Percentiles rank a stretch among this genome's conserved stretches.
These are phyloP conservation scores for Hydrangea macrophylla DNA, from an alignment of 148 eudicot genomes.

Conservation along the genomic window DNA sequence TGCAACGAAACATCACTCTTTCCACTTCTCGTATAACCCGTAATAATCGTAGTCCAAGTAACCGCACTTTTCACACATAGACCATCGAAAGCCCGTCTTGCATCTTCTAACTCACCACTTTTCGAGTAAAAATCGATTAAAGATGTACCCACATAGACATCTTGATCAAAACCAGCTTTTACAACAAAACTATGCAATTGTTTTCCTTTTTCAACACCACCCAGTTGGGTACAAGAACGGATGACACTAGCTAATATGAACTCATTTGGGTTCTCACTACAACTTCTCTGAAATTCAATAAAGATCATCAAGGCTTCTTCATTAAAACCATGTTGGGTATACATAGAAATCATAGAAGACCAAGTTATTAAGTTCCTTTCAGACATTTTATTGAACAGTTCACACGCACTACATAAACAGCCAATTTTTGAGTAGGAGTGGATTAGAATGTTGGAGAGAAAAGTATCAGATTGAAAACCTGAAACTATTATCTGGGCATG, in stretches of 20 bases:
- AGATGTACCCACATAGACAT: slow-evolving; percentile 61
- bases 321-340: slow-evolving; percentile 30
- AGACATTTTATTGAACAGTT: slow-evolving; percentile 60
- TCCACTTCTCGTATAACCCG: slow-evolving; percentile 49
- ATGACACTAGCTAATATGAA: slow-evolving; percentile 50
- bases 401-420: slow-evolving; percentile 30
- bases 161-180: slow-evolving; percentile 40
- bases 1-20: slow-evolving; percentile 46
- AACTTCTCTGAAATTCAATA: slow-evolving; percentile 31
- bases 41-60: slow-evolving; percentile 59
- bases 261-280: slow-evolving; percentile 46
- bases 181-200: slow-evolving; percentile 47
- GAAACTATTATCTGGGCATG: slow-evolving; percentile 41
- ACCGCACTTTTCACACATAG: slow-evolving; percentile 44
- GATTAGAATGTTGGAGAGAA: slow-evolving; percentile 50
- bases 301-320: slow-evolving; percentile 42
- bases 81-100: slow-evolving; percentile 47
- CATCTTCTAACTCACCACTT: slow-evolving; percentile 34
- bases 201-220: slow-evolving; percentile 28
- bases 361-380: slow-evolving; percentile 54
- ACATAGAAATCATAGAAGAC: slow-evolving; percentile 58
- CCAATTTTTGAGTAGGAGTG: slow-evolving; percentile 35
- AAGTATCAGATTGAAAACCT: slow-evolving; percentile 48
- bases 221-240: slow-evolving; percentile 42
- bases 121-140: slow-evolving; percentile 60